Evolutionary conservation across 768 basidiomycete species (phyloP).

Genomic region (Rhodotorula toruloides): DNA sequence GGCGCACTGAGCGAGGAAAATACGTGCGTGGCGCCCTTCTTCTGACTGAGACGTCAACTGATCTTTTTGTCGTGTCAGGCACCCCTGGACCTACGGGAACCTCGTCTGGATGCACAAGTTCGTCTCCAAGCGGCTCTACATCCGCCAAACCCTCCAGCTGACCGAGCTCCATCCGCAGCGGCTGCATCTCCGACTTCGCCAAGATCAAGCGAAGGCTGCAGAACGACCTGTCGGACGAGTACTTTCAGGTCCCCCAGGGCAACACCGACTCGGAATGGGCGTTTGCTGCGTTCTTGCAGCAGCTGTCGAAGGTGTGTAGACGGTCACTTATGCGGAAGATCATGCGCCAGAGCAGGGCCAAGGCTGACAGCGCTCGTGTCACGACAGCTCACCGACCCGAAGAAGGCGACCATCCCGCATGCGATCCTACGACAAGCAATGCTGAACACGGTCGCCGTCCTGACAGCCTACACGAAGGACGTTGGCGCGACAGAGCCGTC

Average conservation of each 20-base stretch:
- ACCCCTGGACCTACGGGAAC: slow-evolving; percentile 86
- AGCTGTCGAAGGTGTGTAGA: slow-evolving; percentile 19
- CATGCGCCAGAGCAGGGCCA: too few relatives aligned
- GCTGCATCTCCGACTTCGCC: slow-evolving; percentile 78
- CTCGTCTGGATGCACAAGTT: slow-evolving; percentile 65
- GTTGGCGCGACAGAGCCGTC: slow-evolving; percentile 54
- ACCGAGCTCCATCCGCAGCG: slow-evolving; percentile 56
- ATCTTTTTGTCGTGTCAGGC: slow-evolving; percentile 43
- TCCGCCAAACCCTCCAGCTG: neutral
- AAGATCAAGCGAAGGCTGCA: slow-evolving; percentile 77
- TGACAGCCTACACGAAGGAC: slow-evolving; percentile 66
- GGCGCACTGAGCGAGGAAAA: slow-evolving; percentile 88
- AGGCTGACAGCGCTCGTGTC: neutral
- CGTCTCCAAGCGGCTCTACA: neutral
- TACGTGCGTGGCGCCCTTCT: slow-evolving; percentile 48
- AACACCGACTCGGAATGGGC: slow-evolving; percentile 99
- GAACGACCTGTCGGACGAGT: slow-evolving; percentile 66
- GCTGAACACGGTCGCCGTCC: slow-evolving; percentile 72
- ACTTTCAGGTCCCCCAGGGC: slow-evolving; percentile 81
- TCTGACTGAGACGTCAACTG: neutral
- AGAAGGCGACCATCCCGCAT: slow-evolving; percentile 68
- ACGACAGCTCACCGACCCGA: slow-evolving; percentile 71
- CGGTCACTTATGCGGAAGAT: neutral
- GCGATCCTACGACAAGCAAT: slow-evolving; percentile 72
- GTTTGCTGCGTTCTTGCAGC: slow-evolving; percentile 78